Percentiles rank a stretch among this genome's conserved stretches.
Evolutionary conservation across 441 rosid species (phyloP).

Genomic region (Viola pubescens): DNA sequence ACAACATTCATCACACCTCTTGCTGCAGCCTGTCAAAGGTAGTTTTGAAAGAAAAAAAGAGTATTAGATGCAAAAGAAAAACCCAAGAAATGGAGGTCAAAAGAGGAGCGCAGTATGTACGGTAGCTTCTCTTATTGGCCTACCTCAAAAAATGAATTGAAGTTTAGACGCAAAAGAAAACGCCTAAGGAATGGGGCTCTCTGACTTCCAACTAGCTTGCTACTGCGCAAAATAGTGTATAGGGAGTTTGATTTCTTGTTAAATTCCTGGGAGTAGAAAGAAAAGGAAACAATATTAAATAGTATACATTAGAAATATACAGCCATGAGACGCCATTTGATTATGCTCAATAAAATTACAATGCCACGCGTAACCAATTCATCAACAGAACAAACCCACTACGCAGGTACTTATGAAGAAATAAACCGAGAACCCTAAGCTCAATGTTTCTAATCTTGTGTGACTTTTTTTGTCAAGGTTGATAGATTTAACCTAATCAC

Average conservation of each 20-base stretch:
- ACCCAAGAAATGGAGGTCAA: constrained; percentile 6
- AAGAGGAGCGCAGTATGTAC: neutral
- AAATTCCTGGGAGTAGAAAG: constrained; percentile 53
- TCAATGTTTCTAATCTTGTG: no score
- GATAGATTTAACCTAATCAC: no score
- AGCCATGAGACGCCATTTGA: no score
- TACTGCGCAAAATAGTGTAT: constrained; percentile 80
- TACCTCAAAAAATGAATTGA: constrained; percentile 90
- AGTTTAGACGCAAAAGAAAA: constrained; percentile 85
- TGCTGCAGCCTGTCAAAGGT: constrained; percentile 60
- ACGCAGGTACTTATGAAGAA: no score
- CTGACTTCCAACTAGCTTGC: constrained; percentile 94
- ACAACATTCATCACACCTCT: constrained; percentile 75
- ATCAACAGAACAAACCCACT: no score
- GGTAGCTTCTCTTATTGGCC: neutral
- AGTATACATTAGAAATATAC: no score
- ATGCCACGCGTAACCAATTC: neutral
- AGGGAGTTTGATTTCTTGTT: constrained; percentile 90
- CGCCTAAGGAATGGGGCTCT: constrained; percentile 96
- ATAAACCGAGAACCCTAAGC: no score
- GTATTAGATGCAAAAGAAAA: constrained; percentile 5
- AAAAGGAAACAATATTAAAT: neutral
- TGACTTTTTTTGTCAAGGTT: no score
- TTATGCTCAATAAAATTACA: neutral
- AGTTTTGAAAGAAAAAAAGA: no score